Percentiles rank a stretch among this genome's conserved stretches.
Conservation (phyloP, 805 yeast species). For the Trichomonascus vanleenenianus region DNA sequence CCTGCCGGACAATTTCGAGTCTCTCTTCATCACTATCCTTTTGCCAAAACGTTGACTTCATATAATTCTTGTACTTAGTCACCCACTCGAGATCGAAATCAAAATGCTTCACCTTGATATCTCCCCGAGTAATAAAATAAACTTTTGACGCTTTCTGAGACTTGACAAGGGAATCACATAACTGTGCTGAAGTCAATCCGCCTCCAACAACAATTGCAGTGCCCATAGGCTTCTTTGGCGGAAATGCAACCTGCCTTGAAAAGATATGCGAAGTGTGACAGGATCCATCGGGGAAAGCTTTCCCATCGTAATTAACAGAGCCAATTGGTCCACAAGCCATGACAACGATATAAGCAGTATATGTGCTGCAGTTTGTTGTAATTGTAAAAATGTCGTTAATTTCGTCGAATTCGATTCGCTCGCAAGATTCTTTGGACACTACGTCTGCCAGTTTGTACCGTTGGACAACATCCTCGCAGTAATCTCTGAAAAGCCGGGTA, state of each 20-base stretch:
- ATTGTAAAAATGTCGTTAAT: conserved; percentile 31
- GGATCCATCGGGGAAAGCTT: conserved; percentile 9
- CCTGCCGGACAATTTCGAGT: conserved; percentile 33
- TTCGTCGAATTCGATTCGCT: conserved; percentile 27
- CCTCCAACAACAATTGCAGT: conserved; percentile 35
- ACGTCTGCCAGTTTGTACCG: conserved; percentile 29
- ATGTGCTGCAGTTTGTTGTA: conserved; percentile 29
- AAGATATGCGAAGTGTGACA: conserved; percentile 14
- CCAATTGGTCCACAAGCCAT: conserved; percentile 16
- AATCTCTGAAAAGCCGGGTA: conserved; percentile 34
- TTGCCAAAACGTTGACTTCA: conserved; percentile 38
- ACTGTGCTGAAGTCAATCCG: conserved; percentile 40
- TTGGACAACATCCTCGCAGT: conserved; percentile 30
- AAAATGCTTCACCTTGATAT: conserved; percentile 39
- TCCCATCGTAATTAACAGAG: conserved; percentile 5
- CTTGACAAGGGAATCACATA: conserved; percentile 33
- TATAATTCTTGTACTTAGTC: conserved; percentile 39
- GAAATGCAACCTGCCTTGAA: conserved; percentile 4
- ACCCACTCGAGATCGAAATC: conserved; percentile 45
- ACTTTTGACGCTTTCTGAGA: conserved; percentile 28
- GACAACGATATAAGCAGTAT: conserved; percentile 25
- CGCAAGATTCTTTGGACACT: conserved; percentile 32
- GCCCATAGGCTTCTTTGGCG: not conserved
- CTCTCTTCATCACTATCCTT: conserved; percentile 38
- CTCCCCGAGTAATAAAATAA: conserved; percentile 30